phyloP scores from a whole-genome alignment of 2,329 filamentous ascomycete genomes.

The Hymenoscyphus repandus region DNA sequence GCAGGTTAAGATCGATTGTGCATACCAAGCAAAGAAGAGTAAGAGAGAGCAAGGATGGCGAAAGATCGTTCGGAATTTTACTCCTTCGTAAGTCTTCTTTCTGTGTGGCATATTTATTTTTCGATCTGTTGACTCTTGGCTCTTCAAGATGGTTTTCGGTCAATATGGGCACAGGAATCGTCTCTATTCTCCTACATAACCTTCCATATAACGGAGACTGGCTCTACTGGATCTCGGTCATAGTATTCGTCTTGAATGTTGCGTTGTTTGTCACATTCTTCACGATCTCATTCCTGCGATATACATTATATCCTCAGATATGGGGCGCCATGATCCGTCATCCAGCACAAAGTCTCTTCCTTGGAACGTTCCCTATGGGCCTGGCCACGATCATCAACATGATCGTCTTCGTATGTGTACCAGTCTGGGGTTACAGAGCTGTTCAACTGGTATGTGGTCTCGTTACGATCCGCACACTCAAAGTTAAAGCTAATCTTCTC shows the following conservation, averaged over 20 bases:
- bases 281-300: conserved; percentile 52
- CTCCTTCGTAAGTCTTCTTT: conserved; percentile 42
- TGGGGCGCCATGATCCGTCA: conserved; percentile 63
- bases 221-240: conserved; percentile 53
- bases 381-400: conserved; percentile 64
- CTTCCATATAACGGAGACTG: conserved; percentile 55
- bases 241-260: conserved; percentile 57
- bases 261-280: conserved; percentile 51
- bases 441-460: conserved; percentile 36
- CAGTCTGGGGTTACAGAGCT: conserved; percentile 55
- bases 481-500: not conserved
- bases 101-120: not conserved
- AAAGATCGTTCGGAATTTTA: conserved; percentile 46
- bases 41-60: conserved; percentile 16
- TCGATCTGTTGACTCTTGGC: too few relatives aligned
- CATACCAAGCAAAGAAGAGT: not conserved
- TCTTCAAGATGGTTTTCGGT: conserved; percentile 50
- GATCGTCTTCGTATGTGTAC: conserved; percentile 54
- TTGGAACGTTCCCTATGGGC: conserved; percentile 65
- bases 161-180: conserved; percentile 65
- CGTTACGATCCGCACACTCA: not conserved
- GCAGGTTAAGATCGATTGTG: not conserved
- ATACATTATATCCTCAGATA: conserved; percentile 59
- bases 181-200: conserved; percentile 55
- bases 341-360: conserved; percentile 61